phyloP scores from a whole-genome alignment of 192 early-diverging fungal species.

The Globomyces pollinis-pini region DNA sequence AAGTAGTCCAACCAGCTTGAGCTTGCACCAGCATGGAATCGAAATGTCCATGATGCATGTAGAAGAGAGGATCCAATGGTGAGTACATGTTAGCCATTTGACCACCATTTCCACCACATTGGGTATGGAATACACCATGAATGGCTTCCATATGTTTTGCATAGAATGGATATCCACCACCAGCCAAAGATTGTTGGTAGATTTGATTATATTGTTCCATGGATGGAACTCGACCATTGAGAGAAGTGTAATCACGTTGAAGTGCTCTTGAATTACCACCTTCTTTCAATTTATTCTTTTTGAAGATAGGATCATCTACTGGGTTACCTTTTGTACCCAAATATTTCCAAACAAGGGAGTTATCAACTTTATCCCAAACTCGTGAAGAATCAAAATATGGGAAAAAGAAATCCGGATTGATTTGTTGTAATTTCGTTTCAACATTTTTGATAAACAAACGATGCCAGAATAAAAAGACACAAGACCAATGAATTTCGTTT shows the following conservation, averaged over 20 bases:
- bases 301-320: too few species aligned
- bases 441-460: not conserved
- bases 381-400: not conserved
- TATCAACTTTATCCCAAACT: not conserved
- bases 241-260: not conserved
- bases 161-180: too few species aligned
- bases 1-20: not conserved
- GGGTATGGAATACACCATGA: constrained; percentile 2
- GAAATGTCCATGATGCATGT: constrained; percentile 14
- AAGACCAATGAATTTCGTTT: constrained; percentile 2
- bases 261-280: not conserved
- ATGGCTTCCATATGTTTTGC: too few species aligned
- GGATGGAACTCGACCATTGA: not conserved
- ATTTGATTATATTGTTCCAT: not conserved
- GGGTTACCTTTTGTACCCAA: too few species aligned
- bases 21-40: constrained; percentile 9
- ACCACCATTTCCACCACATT: too few species aligned
- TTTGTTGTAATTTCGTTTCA: constrained; percentile 1
- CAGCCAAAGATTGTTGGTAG: too few species aligned
- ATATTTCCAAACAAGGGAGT: too few species aligned
- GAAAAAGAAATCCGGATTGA: constrained; percentile 10
- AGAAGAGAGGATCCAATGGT: constrained; percentile 20
- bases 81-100: constrained; percentile 1
- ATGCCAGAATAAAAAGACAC: constrained; percentile 9
- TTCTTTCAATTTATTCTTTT: not conserved